phyloP scores from a whole-genome alignment of 139 green algal species.

The Haematococcus sp. region DNA sequence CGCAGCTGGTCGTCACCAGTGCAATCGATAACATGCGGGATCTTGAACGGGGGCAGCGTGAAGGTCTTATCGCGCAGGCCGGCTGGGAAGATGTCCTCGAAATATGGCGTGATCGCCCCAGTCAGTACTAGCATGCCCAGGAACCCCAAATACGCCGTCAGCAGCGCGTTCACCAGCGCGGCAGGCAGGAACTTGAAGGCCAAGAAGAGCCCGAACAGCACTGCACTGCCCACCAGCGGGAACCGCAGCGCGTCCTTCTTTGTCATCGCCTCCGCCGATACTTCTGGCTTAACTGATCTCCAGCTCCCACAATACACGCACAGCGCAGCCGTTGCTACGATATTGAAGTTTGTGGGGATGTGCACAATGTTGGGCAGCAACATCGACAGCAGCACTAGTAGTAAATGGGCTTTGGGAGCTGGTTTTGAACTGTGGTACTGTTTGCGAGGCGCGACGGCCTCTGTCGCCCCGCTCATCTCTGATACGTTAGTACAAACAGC shows the following conservation, averaged over 20 bases:
- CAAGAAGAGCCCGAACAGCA: slow-evolving; percentile 95
- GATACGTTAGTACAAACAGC: too few relatives aligned
- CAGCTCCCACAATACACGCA: slow-evolving; percentile 82
- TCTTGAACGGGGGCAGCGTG: slow-evolving; percentile 22
- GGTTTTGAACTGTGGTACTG: slow-evolving; percentile 18
- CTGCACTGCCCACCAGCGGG: slow-evolving; percentile 86
- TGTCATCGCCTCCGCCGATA: slow-evolving; percentile 78
- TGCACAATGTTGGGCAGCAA: slow-evolving; percentile 45
- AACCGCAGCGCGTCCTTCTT: slow-evolving; percentile 94
- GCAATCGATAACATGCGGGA: slow-evolving; percentile 40
- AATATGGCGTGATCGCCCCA: slow-evolving; percentile 56
- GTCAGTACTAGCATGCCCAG: slow-evolving; percentile 82
- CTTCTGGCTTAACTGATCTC: slow-evolving; percentile 74
- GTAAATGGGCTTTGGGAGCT: slow-evolving; percentile 33
- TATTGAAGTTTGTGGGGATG: slow-evolving; percentile 75
- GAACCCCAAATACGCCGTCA: slow-evolving; percentile 88
- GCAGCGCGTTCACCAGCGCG: slow-evolving; percentile 32
- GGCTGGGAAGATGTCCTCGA: slow-evolving; percentile 48
- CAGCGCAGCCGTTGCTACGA: slow-evolving; percentile 78
- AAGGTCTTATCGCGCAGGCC: slow-evolving; percentile 25
- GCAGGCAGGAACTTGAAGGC: slow-evolving; percentile 95
- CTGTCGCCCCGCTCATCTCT: too few relatives aligned
- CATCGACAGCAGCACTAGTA: slow-evolving; percentile 26
- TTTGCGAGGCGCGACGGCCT: too few relatives aligned
- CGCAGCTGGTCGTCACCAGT: slow-evolving; percentile 7